These are phyloP conservation scores for Daedaleopsis sinensis DNA, from an alignment of 768 basidiomycete genomes.

Conservation along the genomic window DNA sequence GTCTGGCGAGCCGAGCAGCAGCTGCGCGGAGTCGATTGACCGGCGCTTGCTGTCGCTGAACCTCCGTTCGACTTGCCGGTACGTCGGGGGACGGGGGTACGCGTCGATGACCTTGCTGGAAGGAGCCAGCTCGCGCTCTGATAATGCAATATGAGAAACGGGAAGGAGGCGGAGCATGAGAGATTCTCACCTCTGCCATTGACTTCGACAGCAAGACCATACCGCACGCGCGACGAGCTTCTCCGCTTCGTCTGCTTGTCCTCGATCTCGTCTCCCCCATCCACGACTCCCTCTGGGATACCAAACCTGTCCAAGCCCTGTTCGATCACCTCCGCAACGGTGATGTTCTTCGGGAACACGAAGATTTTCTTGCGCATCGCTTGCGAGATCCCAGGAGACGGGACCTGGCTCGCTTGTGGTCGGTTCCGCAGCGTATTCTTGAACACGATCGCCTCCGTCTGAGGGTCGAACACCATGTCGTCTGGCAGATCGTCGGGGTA, in stretches of 20 bases:
- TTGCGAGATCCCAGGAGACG: slow-evolving; percentile 58
- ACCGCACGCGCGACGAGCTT: slow-evolving; percentile 79
- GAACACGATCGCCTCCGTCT: slow-evolving; percentile 93
- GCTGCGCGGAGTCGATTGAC: slow-evolving; percentile 78
- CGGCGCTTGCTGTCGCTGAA: slow-evolving; percentile 73
- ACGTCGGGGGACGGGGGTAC: slow-evolving; percentile 72
- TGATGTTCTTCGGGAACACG: slow-evolving; percentile 91
- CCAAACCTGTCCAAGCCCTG: slow-evolving; percentile 91
- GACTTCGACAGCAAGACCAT: slow-evolving; percentile 66
- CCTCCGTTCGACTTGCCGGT: slow-evolving; percentile 63
- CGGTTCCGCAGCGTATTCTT: slow-evolving; percentile 70
- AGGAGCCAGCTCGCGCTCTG: slow-evolving; percentile 79
- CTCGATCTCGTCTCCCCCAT: slow-evolving; percentile 97
- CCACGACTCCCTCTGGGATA: slow-evolving; percentile 95
- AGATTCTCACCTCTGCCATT: slow-evolving; percentile 64
- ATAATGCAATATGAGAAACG: neutral
- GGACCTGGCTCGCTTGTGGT: slow-evolving; percentile 40
- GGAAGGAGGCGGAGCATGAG: neutral
- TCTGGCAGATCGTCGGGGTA: slow-evolving; percentile 92
- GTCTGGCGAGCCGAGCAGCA: slow-evolving; percentile 68
- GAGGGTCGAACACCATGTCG: slow-evolving; percentile 91
- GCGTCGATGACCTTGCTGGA: slow-evolving; percentile 87
- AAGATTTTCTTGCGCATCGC: slow-evolving; percentile 79
- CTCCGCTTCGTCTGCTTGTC: slow-evolving; percentile 85
- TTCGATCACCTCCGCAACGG: slow-evolving; percentile 96